Evolutionary conservation across 352 stramenopile genomes (phyloP), one percentile per base, ranked within the genome.

Genomic region (Detonula confervacea): DNA sequence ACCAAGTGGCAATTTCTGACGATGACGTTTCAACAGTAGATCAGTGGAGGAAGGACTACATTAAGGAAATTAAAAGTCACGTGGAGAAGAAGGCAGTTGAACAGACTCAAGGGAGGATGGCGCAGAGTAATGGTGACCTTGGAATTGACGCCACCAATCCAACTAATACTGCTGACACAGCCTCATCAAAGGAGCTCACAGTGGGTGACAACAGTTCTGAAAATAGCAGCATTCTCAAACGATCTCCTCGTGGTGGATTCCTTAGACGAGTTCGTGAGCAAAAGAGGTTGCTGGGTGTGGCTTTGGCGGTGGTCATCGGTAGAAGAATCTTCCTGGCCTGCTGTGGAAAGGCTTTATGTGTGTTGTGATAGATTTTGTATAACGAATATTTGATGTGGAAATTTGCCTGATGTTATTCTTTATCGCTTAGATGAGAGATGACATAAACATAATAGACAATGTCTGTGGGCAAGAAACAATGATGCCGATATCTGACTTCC

Each of bases 21-120:
- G 37, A 54, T 12, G 16, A 9, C 16, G 11, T 68, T 22, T 68
- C 67, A 2, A 44, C 42, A 8, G 9, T 37, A 22, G 52, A 79
- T 66, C 47, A 52, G 30, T 71, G 69, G 60, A 79, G 61, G 51
- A 46, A 73, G 2, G 46, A 62, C 33, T 62, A 61, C 30, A 44
- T 79, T 46, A 24, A 72, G 20, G 70, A 71, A 47, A 60, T 83
- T 55, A 54, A 62, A 42, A 69, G 52, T 22, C 71, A 73, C 54
- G 51, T 83, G 16, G 62, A 73, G 22, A 29, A 73, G n/a, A 78
- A 72, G n/a, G 75, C 39, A 22, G 60, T 78, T 9, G 75, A 77
- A 22, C 47, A 73, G 35, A 83, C 55, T 2, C 73, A 74, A 39
- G 30, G 55, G 2, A 83, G 62, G 35, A 72, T 82, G 47, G 52